These are phyloP conservation scores for Perkinsus chesapeaki DNA, from an alignment of 169 alveolate genomes.

Conservation along the genomic window DNA sequence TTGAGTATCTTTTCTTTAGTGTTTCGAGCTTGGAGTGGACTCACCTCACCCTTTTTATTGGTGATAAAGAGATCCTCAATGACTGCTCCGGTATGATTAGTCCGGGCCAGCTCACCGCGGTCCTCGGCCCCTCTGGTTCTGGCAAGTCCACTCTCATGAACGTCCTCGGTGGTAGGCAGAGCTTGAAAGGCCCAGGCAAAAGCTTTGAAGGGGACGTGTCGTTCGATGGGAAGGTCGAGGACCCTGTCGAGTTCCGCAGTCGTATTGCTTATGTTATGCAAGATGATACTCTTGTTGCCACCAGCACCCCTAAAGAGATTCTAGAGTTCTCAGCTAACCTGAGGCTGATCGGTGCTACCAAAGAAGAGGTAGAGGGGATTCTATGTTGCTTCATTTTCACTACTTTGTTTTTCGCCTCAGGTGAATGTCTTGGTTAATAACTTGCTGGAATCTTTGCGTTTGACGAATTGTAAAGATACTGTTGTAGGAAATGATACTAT, in stretches of 20 bases:
- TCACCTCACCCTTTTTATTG: neutral
- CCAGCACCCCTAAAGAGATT: conserved; percentile 61
- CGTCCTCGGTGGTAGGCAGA: conserved; percentile 56
- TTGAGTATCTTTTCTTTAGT: neutral
- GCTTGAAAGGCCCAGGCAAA: neutral
- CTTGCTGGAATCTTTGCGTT: conserved; percentile 29
- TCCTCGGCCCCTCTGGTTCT: conserved; percentile 63
- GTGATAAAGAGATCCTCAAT: neutral
- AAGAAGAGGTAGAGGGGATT: neutral
- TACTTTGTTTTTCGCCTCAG: neutral
- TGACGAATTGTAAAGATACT: conserved; percentile 38
- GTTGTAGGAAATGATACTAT: conserved; percentile 51
- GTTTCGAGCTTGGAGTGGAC: neutral
- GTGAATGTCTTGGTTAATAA: neutral
- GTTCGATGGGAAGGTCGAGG: conserved; percentile 22
- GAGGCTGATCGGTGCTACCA: conserved; percentile 14
- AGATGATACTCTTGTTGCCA: conserved; percentile 54
- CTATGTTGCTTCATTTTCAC: neutral
- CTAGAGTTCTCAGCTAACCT: conserved; percentile 60
- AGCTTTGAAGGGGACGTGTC: conserved; percentile 18
- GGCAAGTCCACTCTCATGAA: conserved; percentile 80
- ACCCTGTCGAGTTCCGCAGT: conserved; percentile 15
- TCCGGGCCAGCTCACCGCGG: conserved; percentile 51
- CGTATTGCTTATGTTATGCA: conserved; percentile 60
- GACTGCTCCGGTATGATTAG: neutral